Conservation (phyloP, 2,329 filamentous ascomycete species). For the Diaporthe australafricana region DNA sequence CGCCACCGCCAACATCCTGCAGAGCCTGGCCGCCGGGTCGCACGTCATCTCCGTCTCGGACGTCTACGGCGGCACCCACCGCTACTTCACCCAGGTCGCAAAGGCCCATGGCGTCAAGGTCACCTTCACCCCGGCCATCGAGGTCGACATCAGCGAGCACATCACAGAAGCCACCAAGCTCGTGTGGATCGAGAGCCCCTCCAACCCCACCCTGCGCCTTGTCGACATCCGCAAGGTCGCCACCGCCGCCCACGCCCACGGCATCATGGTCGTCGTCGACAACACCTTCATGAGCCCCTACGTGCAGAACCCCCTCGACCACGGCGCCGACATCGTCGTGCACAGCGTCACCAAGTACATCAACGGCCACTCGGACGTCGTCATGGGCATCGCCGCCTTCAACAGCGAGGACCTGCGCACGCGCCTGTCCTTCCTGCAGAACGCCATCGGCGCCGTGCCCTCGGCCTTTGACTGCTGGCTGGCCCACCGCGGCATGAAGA, state of each 20-base stretch:
- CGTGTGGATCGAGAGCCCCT: constrained; percentile 96
- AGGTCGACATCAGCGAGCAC: constrained; percentile 85
- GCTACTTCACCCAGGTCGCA: constrained; percentile 98
- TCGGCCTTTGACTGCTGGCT: constrained; percentile 98
- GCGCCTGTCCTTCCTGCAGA: constrained; percentile 90
- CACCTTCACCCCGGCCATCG: constrained; percentile 93
- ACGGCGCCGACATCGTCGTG: constrained; percentile 95
- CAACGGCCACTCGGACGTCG: constrained; percentile 95
- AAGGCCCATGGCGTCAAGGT: constrained; percentile 93
- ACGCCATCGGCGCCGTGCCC: constrained; percentile 95
- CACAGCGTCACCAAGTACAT: constrained; percentile 99
- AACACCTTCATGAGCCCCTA: constrained; percentile 99
- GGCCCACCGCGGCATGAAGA: constrained; percentile 96
- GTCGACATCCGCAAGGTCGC: constrained; percentile 93
- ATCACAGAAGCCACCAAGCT: constrained; percentile 91
- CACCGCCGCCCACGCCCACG: constrained; percentile 84
- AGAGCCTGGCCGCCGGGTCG: constrained; percentile 89
- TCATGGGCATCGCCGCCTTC: constrained; percentile 97
- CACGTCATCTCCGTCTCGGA: constrained; percentile 98
- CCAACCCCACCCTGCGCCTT: constrained; percentile 91
- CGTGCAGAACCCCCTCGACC: constrained; percentile 94
- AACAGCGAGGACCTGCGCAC: constrained; percentile 84
- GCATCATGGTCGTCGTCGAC: constrained; percentile 96
- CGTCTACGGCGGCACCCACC: constrained; percentile 97
- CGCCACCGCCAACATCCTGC: constrained; percentile 91